Evolutionary conservation across 768 basidiomycete genomes (phyloP), one percentile per base, ranked within the genome.

Genomic region (Nidula microcarpa): DNA sequence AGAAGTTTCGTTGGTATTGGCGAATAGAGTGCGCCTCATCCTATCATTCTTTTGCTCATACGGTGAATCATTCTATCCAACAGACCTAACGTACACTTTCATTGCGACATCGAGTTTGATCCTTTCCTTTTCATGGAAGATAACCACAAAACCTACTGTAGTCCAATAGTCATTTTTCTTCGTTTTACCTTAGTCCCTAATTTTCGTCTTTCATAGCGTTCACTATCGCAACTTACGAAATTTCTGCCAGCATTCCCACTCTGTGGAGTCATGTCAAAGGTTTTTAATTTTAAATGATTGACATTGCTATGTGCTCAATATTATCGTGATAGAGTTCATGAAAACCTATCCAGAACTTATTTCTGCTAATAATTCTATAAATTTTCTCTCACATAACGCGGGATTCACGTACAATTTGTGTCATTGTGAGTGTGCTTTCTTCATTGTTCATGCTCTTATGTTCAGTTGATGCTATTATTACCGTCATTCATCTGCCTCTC

Each of bases 1-100:
- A 85, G 56, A 73, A 81, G 32, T 94, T 86, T 67, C 81, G 83
- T 43, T 95, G 91, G 68, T 94, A 95, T 68, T 95, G 91, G 92
- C 74, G 77, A 58, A 82, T 95, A 30, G 91, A 94, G 86, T 91
- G 62, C 65, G 87, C 23, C 23, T 71, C 7, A 39, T 43, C 53
- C 32, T 30, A 4, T 17, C 39, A 41, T 41, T 41, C 11, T 13
- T 11, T 41, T 35, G 34, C 43, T 33, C 47, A 34, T 33, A 30
- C 10, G n/a, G 41, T 39, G 35, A 30, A 44, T 39, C 16, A 45
- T 41, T 41, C 11, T 52, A 61, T 9, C 46, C 17, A 32, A 36
- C 33, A 89, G 87, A 60, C 92, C 94, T 5, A 78, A 79, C 52
- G 83, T 94, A 53, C 84, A 86, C 63, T 85, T 82, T 65, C 76